phyloP scores from a whole-genome alignment of 441 rosid species.

The Pelargonium fulgidum region DNA sequence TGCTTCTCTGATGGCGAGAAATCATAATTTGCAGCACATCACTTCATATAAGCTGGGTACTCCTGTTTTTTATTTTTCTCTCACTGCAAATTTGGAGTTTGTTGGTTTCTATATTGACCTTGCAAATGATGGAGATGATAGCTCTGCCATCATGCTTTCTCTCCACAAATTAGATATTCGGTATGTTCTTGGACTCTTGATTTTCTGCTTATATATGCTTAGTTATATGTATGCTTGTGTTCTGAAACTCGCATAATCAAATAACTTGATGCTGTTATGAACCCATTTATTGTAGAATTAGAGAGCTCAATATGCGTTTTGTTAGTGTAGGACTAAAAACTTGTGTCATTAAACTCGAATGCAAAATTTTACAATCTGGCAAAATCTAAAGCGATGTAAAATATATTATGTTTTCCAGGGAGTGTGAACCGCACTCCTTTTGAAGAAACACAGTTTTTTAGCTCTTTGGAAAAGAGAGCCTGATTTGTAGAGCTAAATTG shows the following conservation, averaged over 20 bases:
- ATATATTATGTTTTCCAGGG: not conserved
- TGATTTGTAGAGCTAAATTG: not conserved
- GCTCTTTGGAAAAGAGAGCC: not conserved
- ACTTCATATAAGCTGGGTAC: conserved; percentile 28
- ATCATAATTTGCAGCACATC: conserved; percentile 21
- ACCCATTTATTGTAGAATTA: conserved; percentile 1
- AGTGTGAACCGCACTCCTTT: not conserved
- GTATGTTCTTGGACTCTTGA: conserved; percentile 32
- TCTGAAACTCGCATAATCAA: not conserved
- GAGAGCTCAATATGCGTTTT: conserved; percentile 6
- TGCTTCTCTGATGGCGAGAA: conserved; percentile 24
- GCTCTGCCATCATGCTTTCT: conserved; percentile 45
- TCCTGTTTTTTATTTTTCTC: conserved; percentile 43
- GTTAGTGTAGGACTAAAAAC: not conserved
- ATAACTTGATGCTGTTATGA: not conserved
- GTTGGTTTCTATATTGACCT: conserved; percentile 51
- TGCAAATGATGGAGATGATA: conserved; percentile 60
- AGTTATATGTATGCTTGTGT: conserved; percentile 5
- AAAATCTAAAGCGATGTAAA: not conserved
- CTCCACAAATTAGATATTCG: conserved; percentile 42
- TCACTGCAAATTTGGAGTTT: conserved; percentile 46
- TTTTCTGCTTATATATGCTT: conserved; percentile 10
- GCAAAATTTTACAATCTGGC: not conserved
- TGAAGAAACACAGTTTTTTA: not conserved
- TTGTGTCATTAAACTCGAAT: not conserved